Conservation (phyloP, 108 stramenopile genomes). For the Cylindrotheca fusiformis region DNA sequence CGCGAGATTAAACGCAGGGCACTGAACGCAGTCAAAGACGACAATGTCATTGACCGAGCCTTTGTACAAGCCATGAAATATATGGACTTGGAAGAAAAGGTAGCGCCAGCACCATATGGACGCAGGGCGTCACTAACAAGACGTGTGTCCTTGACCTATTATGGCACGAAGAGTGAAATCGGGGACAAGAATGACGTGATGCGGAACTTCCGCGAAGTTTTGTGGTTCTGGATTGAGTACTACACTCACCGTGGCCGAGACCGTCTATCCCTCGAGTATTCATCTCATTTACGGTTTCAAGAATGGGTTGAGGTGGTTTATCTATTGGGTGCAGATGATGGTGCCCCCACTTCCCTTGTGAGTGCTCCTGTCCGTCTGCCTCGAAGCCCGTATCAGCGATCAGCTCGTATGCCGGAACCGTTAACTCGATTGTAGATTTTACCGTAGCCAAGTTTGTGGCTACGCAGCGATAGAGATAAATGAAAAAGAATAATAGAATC, state of each 20-base stretch:
- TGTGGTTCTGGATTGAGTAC: conserved; percentile 89
- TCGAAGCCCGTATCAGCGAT: conserved; percentile 54
- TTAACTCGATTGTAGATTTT: too few relatives aligned
- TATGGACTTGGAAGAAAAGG: conserved; percentile 18
- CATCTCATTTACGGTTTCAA: conserved; percentile 76
- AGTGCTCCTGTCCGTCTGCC: conserved; percentile 42
- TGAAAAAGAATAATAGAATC: too few relatives aligned
- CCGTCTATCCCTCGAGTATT: conserved; percentile 82
- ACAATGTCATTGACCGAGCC: conserved; percentile 24
- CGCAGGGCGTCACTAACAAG: conserved; percentile 16
- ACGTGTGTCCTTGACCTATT: conserved; percentile 7
- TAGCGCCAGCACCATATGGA: conserved; percentile 13
- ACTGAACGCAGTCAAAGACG: conserved; percentile 11
- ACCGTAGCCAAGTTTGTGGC: too few relatives aligned
- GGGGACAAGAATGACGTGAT: conserved; percentile 40
- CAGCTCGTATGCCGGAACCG: too few relatives aligned
- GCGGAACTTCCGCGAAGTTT: conserved; percentile 70
- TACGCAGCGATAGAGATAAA: too few relatives aligned
- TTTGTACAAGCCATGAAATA: conserved; percentile 31
- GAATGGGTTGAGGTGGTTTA: conserved; percentile 75
- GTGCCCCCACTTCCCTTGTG: conserved; percentile 49
- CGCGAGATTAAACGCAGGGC: conserved; percentile 24
- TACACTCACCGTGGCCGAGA: conserved; percentile 86
- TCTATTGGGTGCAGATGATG: conserved; percentile 69
- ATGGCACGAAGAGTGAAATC: conserved; percentile 6